Conservation (phyloP, 169 alveolate genomes). For the Plasmodium yoelii region DNA sequence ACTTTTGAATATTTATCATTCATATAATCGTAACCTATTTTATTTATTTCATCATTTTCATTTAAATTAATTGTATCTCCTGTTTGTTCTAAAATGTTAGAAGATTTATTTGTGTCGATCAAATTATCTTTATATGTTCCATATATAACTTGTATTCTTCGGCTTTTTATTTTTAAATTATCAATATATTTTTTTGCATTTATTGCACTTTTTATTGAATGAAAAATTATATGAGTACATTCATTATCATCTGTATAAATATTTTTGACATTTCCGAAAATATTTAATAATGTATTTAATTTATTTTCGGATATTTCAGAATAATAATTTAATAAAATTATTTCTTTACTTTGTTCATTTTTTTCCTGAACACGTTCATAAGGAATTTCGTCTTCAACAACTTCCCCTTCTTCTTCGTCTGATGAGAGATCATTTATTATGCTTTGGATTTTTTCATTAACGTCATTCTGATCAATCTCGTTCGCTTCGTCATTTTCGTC, state of each 20-base stretch:
- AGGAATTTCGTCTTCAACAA: slow-evolving; percentile 70
- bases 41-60: not conserved
- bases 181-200: slow-evolving; percentile 48
- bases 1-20: not conserved
- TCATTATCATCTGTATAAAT: slow-evolving; percentile 47
- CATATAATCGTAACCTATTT: not conserved
- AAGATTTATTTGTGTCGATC: not conserved
- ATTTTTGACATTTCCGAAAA: slow-evolving; percentile 32
- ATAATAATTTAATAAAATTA: slow-evolving; percentile 36
- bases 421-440: slow-evolving; percentile 34
- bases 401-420: slow-evolving; percentile 74
- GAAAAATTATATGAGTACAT: slow-evolving; percentile 25
- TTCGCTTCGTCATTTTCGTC: not conserved
- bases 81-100: not conserved
- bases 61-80: not conserved
- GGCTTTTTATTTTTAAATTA: slow-evolving; percentile 43
- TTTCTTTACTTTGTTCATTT: slow-evolving; percentile 34
- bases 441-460: slow-evolving; percentile 22
- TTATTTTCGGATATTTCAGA: slow-evolving; percentile 25
- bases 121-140: slow-evolving; percentile 7
- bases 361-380: slow-evolving; percentile 63
- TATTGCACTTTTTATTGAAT: slow-evolving; percentile 20
- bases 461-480: not conserved
- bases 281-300: slow-evolving; percentile 9
- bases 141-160: slow-evolving; percentile 59